These are phyloP conservation scores for Penicillium psychrosexuale DNA, from an alignment of 2,329 filamentous ascomycete genomes.

Conservation along the genomic window DNA sequence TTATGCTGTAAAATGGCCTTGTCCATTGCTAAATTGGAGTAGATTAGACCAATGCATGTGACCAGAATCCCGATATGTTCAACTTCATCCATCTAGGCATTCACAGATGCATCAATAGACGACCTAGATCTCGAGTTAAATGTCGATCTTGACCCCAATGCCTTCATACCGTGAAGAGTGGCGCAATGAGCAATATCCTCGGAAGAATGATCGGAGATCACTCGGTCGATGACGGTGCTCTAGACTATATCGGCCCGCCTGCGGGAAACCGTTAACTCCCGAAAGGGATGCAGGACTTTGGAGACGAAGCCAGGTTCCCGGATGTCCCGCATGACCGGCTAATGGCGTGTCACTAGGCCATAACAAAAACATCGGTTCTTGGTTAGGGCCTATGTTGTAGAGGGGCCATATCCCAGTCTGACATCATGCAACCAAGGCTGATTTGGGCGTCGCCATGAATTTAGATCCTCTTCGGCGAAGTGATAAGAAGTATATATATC, in stretches of 20 bases:
- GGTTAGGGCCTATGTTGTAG: too few species aligned
- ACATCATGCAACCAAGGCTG: neutral
- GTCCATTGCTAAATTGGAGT: neutral
- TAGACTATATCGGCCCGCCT: conserved; percentile 9
- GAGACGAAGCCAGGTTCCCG: neutral
- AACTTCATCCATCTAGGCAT: neutral
- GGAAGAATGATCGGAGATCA: conserved; percentile 11
- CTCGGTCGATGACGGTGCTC: conserved; percentile 1
- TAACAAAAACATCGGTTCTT: too few species aligned
- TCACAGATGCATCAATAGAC: neutral
- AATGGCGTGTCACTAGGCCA: neutral
- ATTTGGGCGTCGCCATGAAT: neutral
- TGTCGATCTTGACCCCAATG: neutral
- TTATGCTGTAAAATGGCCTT: neutral
- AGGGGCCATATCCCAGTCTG: too few species aligned
- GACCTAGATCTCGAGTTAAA: neutral
- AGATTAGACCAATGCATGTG: neutral
- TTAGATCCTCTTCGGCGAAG: too few species aligned
- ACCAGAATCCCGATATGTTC: too few species aligned
- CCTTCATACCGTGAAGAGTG: neutral
- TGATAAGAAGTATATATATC: neutral
- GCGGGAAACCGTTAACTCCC: neutral
- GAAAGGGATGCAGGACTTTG: neutral
- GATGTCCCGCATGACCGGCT: neutral
- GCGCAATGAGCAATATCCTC: neutral